Conservation (phyloP, 2,329 filamentous ascomycete species). For the Exserohilum rostratum region DNA sequence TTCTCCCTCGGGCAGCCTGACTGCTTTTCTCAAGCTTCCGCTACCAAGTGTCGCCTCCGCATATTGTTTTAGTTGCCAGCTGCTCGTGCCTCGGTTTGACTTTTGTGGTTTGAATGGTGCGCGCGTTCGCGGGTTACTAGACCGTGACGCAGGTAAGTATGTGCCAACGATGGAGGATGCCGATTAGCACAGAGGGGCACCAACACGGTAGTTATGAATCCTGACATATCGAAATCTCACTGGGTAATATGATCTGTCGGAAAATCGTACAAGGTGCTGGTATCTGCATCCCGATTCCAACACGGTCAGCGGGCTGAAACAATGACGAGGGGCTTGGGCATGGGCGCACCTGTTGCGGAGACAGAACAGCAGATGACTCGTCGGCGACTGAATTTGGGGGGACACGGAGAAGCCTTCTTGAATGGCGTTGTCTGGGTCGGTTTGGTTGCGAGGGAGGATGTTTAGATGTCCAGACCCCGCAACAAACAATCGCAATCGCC, state of each 20-base stretch:
- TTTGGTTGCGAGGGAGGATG: slow-evolving; percentile 7
- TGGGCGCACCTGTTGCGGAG: slow-evolving; percentile 3
- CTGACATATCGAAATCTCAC: slow-evolving; percentile 51
- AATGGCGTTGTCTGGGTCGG: slow-evolving; percentile 13
- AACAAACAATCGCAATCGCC: slow-evolving; percentile 25
- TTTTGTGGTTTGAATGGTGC: slow-evolving; percentile 91
- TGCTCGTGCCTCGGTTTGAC: slow-evolving; percentile 82
- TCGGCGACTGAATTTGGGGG: neutral
- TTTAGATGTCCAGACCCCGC: slow-evolving; percentile 33
- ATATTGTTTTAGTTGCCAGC: slow-evolving; percentile 95
- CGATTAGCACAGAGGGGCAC: slow-evolving; percentile 51
- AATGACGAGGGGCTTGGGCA: slow-evolving; percentile 17
- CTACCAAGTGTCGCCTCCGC: slow-evolving; percentile 95
- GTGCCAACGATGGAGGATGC: slow-evolving; percentile 20
- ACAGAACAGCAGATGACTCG: slow-evolving; percentile 1
- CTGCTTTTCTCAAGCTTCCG: slow-evolving; percentile 92
- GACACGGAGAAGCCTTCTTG: neutral
- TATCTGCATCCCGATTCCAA: neutral
- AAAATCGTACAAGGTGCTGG: neutral
- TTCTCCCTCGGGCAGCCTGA: slow-evolving; percentile 95
- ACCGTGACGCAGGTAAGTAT: slow-evolving; percentile 45
- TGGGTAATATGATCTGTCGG: neutral
- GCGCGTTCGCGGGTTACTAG: slow-evolving; percentile 82
- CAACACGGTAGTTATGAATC: slow-evolving; percentile 82
- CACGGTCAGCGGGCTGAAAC: too few relatives aligned